These are phyloP conservation scores for Dothiorella sarmentorum DNA, from an alignment of 2,329 filamentous ascomycete species.

Conservation along the genomic window DNA sequence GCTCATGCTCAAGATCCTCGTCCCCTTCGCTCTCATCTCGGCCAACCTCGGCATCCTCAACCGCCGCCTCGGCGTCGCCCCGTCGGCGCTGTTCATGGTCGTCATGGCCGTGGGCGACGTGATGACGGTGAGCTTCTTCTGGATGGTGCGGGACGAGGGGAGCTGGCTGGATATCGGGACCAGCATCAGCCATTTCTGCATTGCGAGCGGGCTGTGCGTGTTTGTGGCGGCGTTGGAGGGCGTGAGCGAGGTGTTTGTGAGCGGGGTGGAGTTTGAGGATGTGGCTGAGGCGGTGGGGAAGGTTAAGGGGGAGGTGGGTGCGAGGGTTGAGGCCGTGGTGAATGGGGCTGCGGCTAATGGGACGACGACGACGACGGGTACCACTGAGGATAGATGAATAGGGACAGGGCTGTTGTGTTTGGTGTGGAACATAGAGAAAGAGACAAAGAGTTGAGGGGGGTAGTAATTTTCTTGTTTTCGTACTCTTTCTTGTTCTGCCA, in stretches of 20 bases:
- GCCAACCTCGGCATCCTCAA: conserved; percentile 95
- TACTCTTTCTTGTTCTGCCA: no score
- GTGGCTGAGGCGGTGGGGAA: no score
- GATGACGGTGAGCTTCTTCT: conserved; percentile 94
- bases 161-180: conserved; percentile 97
- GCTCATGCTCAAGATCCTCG: conserved; percentile 82
- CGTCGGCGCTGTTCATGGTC: conserved; percentile 83
- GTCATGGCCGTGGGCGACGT: conserved; percentile 91
- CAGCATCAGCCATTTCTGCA: conserved; percentile 92
- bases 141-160: conserved; percentile 93
- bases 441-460: no score
- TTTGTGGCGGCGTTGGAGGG: conserved; percentile 88
- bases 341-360: not conserved
- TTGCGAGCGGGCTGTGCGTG: conserved; percentile 82
- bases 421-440: no score
- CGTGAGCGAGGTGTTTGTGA: conserved; percentile 77
- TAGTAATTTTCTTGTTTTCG: no score
- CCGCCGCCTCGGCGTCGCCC: conserved; percentile 74
- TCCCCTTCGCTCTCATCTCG: conserved; percentile 88
- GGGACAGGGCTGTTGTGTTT: no score
- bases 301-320: conserved; percentile 44
- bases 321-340: not conserved
- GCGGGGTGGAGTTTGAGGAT: conserved; percentile 67
- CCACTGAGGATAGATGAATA: no score
- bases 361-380: not conserved